These are phyloP conservation scores for Colletotrichum falcatum DNA, from an alignment of 2,329 filamentous ascomycete genomes.

Conservation along the genomic window DNA sequence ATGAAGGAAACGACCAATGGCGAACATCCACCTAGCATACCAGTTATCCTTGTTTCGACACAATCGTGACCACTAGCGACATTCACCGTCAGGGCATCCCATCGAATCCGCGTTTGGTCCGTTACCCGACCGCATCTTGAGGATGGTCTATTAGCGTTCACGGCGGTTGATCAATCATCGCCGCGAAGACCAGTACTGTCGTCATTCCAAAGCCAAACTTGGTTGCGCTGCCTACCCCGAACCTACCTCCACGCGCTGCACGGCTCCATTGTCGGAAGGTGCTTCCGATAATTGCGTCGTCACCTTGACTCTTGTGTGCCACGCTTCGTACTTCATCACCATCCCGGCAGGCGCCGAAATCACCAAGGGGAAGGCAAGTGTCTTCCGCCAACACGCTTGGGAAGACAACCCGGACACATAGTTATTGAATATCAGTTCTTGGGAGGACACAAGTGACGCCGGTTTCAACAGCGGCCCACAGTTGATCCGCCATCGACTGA, in stretches of 20 bases:
- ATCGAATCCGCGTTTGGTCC: slow-evolving; percentile 22
- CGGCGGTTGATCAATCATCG: slow-evolving; percentile 16
- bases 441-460: slow-evolving; percentile 11
- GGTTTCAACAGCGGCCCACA: slow-evolving; percentile 4
- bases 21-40: background rate
- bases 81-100: background rate
- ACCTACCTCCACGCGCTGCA: slow-evolving; percentile 9
- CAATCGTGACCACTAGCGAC: slow-evolving; percentile 25
- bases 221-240: slow-evolving; percentile 18
- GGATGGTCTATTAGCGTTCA: slow-evolving; percentile 12
- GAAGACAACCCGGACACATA: background rate
- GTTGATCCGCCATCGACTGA: slow-evolving; percentile 27
- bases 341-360: background rate
- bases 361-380: slow-evolving; percentile 1
- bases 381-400: background rate
- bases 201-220: slow-evolving; percentile 27
- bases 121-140: slow-evolving; percentile 10
- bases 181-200: slow-evolving; percentile 1
- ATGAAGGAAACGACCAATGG: background rate
- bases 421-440: background rate
- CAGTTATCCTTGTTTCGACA: slow-evolving; percentile 30
- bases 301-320: slow-evolving; percentile 10
- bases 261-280: slow-evolving; percentile 19
- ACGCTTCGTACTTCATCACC: background rate
- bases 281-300: slow-evolving; percentile 24